phyloP scores from a whole-genome alignment of 176 grass and related monocot genomes.

The Paspalum vaginatum region DNA sequence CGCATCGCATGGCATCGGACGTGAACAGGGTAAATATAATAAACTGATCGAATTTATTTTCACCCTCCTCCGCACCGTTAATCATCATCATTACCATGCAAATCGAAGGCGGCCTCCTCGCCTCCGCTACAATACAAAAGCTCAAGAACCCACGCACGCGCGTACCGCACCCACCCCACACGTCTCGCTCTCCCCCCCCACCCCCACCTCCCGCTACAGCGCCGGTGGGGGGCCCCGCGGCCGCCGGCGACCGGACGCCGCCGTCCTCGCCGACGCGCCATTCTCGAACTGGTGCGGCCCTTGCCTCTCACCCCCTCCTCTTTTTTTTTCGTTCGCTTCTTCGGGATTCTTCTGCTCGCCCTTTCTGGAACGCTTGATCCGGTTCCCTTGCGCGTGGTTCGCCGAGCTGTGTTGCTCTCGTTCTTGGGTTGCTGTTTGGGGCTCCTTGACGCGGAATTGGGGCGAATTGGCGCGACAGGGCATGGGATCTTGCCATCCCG shows the following conservation, averaged over 20 bases:
- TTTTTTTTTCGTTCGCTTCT: background rate
- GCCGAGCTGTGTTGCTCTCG: background rate
- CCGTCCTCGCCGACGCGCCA: constrained; percentile 12
- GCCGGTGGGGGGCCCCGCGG: constrained; percentile 41
- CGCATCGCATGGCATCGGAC: background rate
- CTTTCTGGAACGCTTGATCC: constrained; percentile 29
- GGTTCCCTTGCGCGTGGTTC: background rate
- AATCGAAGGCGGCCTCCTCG: background rate
- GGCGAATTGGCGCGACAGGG: constrained; percentile 22
- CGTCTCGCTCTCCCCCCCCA: constrained; percentile 28
- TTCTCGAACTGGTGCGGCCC: constrained; percentile 21
- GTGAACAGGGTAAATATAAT: too few species aligned
- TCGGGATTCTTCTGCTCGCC: background rate
- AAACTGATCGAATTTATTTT: too few species aligned
- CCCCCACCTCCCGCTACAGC: constrained; percentile 12
- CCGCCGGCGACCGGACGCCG: constrained; percentile 23
- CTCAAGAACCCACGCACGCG: constrained; percentile 54
- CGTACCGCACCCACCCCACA: constrained; percentile 42
- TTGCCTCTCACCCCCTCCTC: background rate
- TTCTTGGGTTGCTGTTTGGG: background rate
- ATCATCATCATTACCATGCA: too few species aligned
- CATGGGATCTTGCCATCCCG: constrained; percentile 34
- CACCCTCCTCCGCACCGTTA: too few species aligned
- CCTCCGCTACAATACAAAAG: constrained; percentile 53
- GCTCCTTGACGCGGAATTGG: constrained; percentile 24